phyloP scores from a whole-genome alignment of 2,329 filamentous ascomycete genomes.

The Metarhizium robertsii region DNA sequence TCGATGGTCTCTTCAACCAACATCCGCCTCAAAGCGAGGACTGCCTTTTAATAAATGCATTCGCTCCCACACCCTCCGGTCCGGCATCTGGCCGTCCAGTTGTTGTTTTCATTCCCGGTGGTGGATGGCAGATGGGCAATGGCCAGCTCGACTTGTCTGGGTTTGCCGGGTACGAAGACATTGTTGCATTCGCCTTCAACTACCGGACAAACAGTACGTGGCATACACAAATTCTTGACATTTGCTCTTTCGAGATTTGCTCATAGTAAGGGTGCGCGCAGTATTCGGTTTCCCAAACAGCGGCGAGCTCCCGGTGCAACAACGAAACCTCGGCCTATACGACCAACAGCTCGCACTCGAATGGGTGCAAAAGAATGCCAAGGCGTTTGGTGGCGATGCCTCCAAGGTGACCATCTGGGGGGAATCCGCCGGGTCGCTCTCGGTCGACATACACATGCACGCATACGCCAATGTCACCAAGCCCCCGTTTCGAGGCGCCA shows the following conservation, averaged over 20 bases:
- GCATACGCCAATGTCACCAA: constrained; percentile 8
- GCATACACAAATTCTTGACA: too few relatives aligned
- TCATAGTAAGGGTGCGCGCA: too few relatives aligned
- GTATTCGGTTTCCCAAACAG: too few relatives aligned
- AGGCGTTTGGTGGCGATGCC: constrained; percentile 17
- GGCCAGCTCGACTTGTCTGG: constrained; percentile 14
- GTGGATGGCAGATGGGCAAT: constrained; percentile 15
- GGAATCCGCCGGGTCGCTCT: constrained; percentile 21
- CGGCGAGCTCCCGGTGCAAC: constrained; percentile 11
- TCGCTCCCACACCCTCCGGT: constrained; percentile 10
- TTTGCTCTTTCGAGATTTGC: too few relatives aligned
- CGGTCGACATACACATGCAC: constrained; percentile 18
- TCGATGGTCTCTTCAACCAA: constrained; percentile 12
- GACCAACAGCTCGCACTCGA: constrained; percentile 18
- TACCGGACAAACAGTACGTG: constrained; percentile 16
- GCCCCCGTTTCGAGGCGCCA: constrained; percentile 15
- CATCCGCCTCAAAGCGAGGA: constrained; percentile 17
- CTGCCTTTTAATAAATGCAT: constrained; percentile 19
- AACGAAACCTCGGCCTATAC: constrained; percentile 21
- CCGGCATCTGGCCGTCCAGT: constrained; percentile 11
- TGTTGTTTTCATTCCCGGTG: constrained; percentile 17
- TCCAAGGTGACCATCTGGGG: constrained; percentile 18
- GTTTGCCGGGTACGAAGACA: constrained; percentile 18
- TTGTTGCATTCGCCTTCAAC: constrained; percentile 17
- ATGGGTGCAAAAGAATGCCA: constrained; percentile 17